phyloP scores from a whole-genome alignment of 2,329 filamentous ascomycete genomes.

The Talaromyces sp. region DNA sequence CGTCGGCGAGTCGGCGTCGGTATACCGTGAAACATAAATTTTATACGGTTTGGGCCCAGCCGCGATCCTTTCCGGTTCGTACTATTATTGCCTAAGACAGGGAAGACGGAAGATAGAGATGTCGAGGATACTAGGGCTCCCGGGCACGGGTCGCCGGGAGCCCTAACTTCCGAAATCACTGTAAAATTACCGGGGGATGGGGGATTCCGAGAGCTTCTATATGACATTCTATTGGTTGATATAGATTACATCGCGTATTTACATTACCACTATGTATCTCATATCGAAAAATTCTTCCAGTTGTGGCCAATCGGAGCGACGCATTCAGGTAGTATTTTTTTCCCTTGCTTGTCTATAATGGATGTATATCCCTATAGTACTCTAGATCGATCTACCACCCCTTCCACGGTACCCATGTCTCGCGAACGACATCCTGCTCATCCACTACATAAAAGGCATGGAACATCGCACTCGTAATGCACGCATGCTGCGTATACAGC shows the following conservation, averaged over 20 bases:
- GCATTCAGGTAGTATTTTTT: not conserved
- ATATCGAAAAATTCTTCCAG: not conserved
- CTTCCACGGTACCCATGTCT: slow-evolving; percentile 34
- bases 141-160: not conserved
- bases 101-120: not conserved
- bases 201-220: not conserved
- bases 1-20: not conserved
- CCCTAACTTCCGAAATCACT: not conserved
- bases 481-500: slow-evolving; percentile 35
- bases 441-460: slow-evolving; percentile 38
- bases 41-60: not conserved
- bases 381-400: slow-evolving; percentile 26
- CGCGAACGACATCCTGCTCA: slow-evolving; percentile 25
- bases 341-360: too few relatives aligned
- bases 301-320: not conserved
- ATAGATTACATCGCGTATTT: not conserved
- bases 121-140: not conserved
- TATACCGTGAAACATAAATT: too few relatives aligned
- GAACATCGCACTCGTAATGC: slow-evolving; percentile 39
- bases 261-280: not conserved
- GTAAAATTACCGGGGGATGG: not conserved
- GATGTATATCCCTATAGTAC: too few relatives aligned
- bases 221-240: not conserved
- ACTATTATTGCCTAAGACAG: too few relatives aligned
- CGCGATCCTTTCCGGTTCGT: not conserved